These are phyloP conservation scores for Cyclotella distinguenda DNA, from an alignment of 108 stramenopile species.

Conservation along the genomic window DNA sequence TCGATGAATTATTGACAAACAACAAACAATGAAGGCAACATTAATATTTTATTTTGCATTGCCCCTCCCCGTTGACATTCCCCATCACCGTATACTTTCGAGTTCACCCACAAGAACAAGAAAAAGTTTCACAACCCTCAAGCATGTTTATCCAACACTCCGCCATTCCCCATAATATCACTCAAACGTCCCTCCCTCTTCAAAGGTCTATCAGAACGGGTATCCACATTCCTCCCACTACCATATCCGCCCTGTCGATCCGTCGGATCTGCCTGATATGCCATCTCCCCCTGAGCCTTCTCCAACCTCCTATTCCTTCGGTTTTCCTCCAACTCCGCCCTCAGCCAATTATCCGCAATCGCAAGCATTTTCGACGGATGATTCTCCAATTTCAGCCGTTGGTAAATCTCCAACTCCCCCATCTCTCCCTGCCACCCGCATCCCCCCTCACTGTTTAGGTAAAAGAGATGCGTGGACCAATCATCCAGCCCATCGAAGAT, in stretches of 20 bases:
- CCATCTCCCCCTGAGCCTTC: conserved; percentile 64
- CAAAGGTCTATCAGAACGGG: conserved; percentile 6
- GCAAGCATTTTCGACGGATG: conserved; percentile 83
- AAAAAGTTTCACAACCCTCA: neutral
- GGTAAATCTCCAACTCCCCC: conserved; percentile 72
- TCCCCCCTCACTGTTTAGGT: conserved; percentile 64
- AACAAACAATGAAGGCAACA: no score
- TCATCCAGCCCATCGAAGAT: conserved; percentile 95
- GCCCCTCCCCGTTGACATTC: no score
- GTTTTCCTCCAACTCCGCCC: conserved; percentile 73
- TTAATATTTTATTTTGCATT: no score
- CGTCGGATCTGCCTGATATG: conserved; percentile 61
- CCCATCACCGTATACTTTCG: no score
- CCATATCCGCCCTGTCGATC: conserved; percentile 83
- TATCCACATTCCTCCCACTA: conserved; percentile 68
- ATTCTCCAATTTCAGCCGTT: conserved; percentile 67
- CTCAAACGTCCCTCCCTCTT: conserved; percentile 50
- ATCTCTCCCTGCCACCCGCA: conserved; percentile 87
- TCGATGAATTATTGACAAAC: no score
- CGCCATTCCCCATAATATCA: conserved; percentile 68
- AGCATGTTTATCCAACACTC: conserved; percentile 53
- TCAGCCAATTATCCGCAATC: conserved; percentile 85
- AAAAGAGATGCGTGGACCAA: conserved; percentile 64
- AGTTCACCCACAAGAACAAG: no score
- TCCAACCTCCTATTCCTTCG: conserved; percentile 51